Evolutionary conservation across 768 basidiomycete species (phyloP), one percentile per base, ranked within the genome.

Genomic region (Inosperma sp.): DNA sequence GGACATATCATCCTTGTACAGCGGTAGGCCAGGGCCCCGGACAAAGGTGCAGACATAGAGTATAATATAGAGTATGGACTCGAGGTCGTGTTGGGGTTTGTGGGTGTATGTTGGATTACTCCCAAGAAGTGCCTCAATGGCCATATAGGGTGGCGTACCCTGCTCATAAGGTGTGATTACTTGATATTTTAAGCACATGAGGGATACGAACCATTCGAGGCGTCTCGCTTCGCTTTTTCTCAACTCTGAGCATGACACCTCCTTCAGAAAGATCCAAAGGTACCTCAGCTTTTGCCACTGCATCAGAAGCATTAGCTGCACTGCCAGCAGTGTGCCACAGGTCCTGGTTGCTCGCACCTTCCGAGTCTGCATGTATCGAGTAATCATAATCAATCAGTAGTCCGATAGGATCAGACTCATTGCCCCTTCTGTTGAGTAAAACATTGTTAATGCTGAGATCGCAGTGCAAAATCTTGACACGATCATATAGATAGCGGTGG

Each of bases 111-210:
- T 43, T 43, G 16, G 21, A 43, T 43, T 29, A 27, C 25, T 29
- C 14, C 26, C 23, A 23, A 43, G 43, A n/a, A 45, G 43, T 26
- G 43, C 43, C 17, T 45, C 29, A 29, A 43, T 29, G 23, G 42
- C 27, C 44, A 45, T 45, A 22, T 30, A 45, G 29, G 44, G 44
- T 33, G 43, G 43, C 14, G 43, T 45, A n/a, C 29, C 43, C 43
- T 45, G 29, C 19, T 45, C 19, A 27, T 26, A 45, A 16, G n/a
- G 43, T 45, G 19, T 21, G 29, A 31, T 3, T 9, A 12, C 29
- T 30, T 19, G 29, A 45, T 30, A 16, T n/a, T 30, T 44, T 44
- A n/a, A 31, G 43, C 33, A 30, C 14, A 31, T 31, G 16, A 30
- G 22, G 21, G 22, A n/a, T 5, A 45, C 19, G 43, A 31, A 45